Percentiles rank a stretch among this genome's conserved stretches.
Conservation (phyloP, 164 flowering plant genomes). For the Buxus sempervirens region DNA sequence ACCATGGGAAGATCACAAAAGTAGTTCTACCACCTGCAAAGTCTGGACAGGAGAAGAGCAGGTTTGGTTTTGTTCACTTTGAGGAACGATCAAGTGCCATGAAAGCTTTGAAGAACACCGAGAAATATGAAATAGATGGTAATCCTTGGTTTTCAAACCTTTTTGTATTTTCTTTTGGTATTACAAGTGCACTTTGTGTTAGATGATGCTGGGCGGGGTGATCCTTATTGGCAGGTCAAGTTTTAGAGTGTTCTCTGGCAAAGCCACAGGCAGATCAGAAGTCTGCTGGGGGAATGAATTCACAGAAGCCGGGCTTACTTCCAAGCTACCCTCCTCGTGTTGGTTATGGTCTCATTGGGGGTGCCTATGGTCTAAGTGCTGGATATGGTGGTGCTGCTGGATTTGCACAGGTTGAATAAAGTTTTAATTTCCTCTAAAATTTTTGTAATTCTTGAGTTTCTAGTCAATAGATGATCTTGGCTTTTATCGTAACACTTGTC, state of each 20-base stretch:
- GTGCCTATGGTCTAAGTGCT: constrained; percentile 54
- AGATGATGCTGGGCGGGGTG: constrained; percentile 5
- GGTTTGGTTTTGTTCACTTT: constrained; percentile 87
- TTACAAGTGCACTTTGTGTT: neutral
- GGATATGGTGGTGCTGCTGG: constrained; percentile 68
- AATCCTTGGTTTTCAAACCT: neutral
- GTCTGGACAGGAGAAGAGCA: constrained; percentile 64
- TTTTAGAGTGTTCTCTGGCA: constrained; percentile 84
- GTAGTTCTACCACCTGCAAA: constrained; percentile 83
- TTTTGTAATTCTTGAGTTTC: neutral
- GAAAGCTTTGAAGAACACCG: constrained; percentile 72
- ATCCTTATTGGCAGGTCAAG: constrained; percentile 53
- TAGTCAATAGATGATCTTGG: neutral
- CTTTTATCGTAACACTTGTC: neutral
- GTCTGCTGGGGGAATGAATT: constrained; percentile 39
- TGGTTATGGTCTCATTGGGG: constrained; percentile 65
- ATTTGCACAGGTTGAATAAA: constrained; percentile 49
- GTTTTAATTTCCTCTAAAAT: neutral
- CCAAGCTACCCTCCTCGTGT: constrained; percentile 54
- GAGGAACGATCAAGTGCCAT: constrained; percentile 75
- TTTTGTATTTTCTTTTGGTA: neutral
- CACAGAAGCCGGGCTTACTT: constrained; percentile 52
- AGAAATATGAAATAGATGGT: constrained; percentile 83
- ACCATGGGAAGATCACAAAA: constrained; percentile 79
- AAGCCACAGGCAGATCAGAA: constrained; percentile 81